Conservation (phyloP, 2,329 filamentous ascomycete genomes). For the Sarocladium brachiariae region DNA sequence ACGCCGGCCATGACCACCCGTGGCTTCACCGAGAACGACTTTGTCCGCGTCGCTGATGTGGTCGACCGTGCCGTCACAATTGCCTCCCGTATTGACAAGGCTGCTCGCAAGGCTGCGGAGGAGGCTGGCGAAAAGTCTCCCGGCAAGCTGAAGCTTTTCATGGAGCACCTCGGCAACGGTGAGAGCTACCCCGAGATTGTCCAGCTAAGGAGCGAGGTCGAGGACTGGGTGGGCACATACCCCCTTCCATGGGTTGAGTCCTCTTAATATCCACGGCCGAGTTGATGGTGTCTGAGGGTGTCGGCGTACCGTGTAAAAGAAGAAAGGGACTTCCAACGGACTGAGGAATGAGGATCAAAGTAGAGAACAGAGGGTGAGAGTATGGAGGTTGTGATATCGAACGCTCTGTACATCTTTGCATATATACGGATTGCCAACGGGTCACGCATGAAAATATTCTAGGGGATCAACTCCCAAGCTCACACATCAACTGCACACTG, state of each 20-base stretch:
- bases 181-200: conserved; percentile 64
- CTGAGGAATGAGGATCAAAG: no score
- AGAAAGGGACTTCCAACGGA: no score
- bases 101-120: conserved; percentile 61
- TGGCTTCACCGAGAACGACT: conserved; percentile 85
- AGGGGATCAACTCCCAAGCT: conserved; percentile 8
- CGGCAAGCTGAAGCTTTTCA: conserved; percentile 59
- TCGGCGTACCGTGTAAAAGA: no score
- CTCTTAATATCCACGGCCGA: no score
- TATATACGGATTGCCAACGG: neutral
- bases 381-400: no score
- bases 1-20: conserved; percentile 97
- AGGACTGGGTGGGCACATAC: conserved; percentile 71
- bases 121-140: conserved; percentile 60
- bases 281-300: no score
- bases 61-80: conserved; percentile 79
- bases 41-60: conserved; percentile 76
- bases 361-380: neutral
- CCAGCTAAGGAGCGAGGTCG: conserved; percentile 66
- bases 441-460: conserved; percentile 1
- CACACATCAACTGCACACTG: no score
- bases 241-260: conserved; percentile 57
- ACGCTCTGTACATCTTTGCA: neutral
- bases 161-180: conserved; percentile 61
- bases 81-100: conserved; percentile 67